These are phyloP conservation scores for Metschnikowia bowlesiae DNA, from an alignment of 805 yeast species.

Conservation along the genomic window DNA sequence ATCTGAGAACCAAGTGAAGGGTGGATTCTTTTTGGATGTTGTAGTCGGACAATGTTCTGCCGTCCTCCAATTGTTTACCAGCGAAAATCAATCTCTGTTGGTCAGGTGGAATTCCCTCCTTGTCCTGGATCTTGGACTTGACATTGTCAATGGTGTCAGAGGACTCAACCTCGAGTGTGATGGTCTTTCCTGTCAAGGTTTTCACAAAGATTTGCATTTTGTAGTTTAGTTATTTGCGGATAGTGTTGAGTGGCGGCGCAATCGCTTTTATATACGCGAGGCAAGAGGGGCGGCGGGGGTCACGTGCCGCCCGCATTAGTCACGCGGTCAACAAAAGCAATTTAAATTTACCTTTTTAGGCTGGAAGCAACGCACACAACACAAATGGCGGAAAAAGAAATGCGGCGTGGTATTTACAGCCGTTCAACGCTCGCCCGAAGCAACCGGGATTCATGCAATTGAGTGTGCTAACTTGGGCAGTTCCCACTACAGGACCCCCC, in stretches of 20 bases:
- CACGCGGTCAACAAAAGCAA: constrained; percentile 17
- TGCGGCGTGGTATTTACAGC: background rate
- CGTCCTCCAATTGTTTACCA: constrained; percentile 45
- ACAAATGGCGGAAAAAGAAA: background rate
- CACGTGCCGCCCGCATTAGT: constrained; percentile 17
- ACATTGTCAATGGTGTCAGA: constrained; percentile 97
- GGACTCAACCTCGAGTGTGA: constrained; percentile 94
- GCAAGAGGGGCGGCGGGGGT: constrained; percentile 12
- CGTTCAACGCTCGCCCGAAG: background rate
- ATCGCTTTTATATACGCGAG: constrained; percentile 18
- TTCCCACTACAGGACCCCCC: too few relatives aligned
- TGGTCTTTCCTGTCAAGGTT: constrained; percentile 59
- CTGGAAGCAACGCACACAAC: background rate
- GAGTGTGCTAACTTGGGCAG: too few relatives aligned
- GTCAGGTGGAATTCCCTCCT: too few relatives aligned
- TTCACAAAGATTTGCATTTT: constrained; percentile 34
- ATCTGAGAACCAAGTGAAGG: constrained; percentile 19
- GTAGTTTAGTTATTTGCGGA: constrained; percentile 4
- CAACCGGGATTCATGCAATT: background rate
- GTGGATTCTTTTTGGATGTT: constrained; percentile 46
- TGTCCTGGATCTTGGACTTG: constrained; percentile 15
- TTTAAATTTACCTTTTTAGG: constrained; percentile 6
- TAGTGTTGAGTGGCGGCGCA: constrained; percentile 12
- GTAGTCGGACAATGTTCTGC: constrained; percentile 33
- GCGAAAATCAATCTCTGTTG: constrained; percentile 43